Conservation (phyloP, 2,329 filamentous ascomycete genomes). For the Stagonosporopsis vannaccii region DNA sequence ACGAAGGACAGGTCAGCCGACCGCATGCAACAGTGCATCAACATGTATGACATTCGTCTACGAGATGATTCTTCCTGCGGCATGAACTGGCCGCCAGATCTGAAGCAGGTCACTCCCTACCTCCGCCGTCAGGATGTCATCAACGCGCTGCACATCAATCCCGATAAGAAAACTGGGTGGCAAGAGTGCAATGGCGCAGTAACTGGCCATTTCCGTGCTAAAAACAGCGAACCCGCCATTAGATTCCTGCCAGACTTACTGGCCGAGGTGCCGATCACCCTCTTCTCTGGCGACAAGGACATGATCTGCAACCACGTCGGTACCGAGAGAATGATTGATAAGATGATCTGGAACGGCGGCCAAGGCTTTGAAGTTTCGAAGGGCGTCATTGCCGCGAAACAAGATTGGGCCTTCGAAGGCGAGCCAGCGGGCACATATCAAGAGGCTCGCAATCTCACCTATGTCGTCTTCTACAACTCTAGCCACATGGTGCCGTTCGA, state of each 20-base stretch:
- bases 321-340: conserved; percentile 88
- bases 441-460: conserved; percentile 91
- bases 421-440: conserved; percentile 91
- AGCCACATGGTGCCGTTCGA: conserved; percentile 99
- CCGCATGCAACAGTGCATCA: conserved; percentile 71
- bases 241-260: conserved; percentile 80
- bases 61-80: conserved; percentile 84
- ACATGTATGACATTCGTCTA: conserved; percentile 97
- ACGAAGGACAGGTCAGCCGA: conserved; percentile 65
- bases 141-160: conserved; percentile 80
- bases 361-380: conserved; percentile 89
- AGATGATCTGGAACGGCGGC: conserved; percentile 89
- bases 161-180: conserved; percentile 87
- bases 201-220: conserved; percentile 71
- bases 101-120: conserved; percentile 79
- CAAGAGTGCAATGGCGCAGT: conserved; percentile 86
- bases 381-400: conserved; percentile 89
- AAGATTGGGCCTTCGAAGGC: conserved; percentile 92
- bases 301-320: conserved; percentile 97
- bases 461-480: conserved; percentile 92
- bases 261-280: conserved; percentile 76
- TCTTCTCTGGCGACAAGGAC: conserved; percentile 94
- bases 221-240: conserved; percentile 75
- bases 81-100: conserved; percentile 97
- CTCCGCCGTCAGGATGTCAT: conserved; percentile 82